Evolutionary conservation across 495 filamentous ascomycete species (phyloP), one percentile per base, ranked within the genome.

Genomic region (Hypoxylon fuscum): DNA sequence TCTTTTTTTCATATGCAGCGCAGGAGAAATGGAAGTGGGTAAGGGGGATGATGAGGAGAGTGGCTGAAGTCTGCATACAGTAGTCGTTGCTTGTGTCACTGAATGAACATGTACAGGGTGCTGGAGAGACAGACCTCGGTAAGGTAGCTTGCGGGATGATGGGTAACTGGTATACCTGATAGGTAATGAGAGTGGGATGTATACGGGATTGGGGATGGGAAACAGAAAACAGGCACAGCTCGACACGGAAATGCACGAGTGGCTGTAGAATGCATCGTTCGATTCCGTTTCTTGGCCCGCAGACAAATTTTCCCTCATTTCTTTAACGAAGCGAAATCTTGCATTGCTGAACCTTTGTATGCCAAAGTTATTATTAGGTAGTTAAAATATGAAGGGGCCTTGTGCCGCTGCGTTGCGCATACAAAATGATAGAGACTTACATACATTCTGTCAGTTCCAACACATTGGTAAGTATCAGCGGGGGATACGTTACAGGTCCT

Each of bases 401-500:
- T 48, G 50, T 21, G 63, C 51, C 52, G 38, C 52, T 56, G 50
- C 46, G 29, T 54, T 38, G 23, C 56, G 48, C 45, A 46, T 50
- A 43, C 6, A 25, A 27, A 42, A n/a, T 51, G 44, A 52, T 44
- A 64, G 46, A 54, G 27, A 44, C 22, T 12, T 45, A 32, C 47
- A 18, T 48, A 34, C 12, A n/a, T 47, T 59, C 48, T 22, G 9
- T 34, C 37, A 41, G 53, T 62, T 58, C 63, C 63, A 50, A 52
- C 47, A 35, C 42, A 55, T 54, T 34, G 57, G 38, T 18, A 38
- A 45, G 48, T 31, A 37, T 29, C 42, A 41, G 52, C 51, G 57
- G 58, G 63, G 57, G 63, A 66, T 66, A 62, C 63, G 63, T 66
- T 66, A 62, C 63, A 61, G 17, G 52, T 25, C 34, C 35, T 40